Percentiles rank a stretch among this genome's conserved stretches.
Evolutionary conservation across 78 protist genomes (phyloP).

Genomic region (Bodo saltans): DNA sequence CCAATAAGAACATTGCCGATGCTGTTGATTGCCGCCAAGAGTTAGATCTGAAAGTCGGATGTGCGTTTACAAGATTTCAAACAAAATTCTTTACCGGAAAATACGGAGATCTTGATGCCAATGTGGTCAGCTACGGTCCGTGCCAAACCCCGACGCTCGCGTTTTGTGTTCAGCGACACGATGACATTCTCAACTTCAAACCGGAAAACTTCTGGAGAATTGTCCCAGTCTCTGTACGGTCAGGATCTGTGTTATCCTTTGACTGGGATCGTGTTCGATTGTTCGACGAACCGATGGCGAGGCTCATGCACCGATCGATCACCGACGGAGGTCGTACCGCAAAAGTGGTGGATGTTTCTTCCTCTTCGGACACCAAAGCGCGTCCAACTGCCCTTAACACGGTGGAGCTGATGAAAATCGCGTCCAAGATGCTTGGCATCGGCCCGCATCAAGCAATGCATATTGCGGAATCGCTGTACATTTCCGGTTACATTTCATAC

Average conservation of each 20-base stretch:
- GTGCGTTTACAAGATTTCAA: conserved; percentile 94
- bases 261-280: conserved; percentile 61
- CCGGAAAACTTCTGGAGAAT: conserved; percentile 82
- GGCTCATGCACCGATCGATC: neutral
- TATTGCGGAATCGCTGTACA: conserved; percentile 80
- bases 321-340: conserved; percentile 44
- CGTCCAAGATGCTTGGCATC: conserved; percentile 64
- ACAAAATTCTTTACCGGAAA: conserved; percentile 56
- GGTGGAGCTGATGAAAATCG: conserved; percentile 83
- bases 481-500: conserved; percentile 82
- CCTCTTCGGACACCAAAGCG: conserved; percentile 30
- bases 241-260: conserved; percentile 20
- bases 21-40: conserved; percentile 90
- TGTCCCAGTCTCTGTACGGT: neutral
- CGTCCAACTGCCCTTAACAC: conserved; percentile 91
- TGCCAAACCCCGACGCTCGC: conserved; percentile 98
- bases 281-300: conserved; percentile 47
- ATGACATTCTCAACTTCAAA: conserved; percentile 53
- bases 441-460: conserved; percentile 53
- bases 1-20: conserved; percentile 61
- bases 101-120: conserved; percentile 37
- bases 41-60: conserved; percentile 86
- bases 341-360: conserved; percentile 26
- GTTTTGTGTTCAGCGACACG: conserved; percentile 87
- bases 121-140: conserved; percentile 69